Evolutionary conservation across 306 rosid species (phyloP), one percentile per base, ranked within the genome.

Genomic region (Amphicarpaea edgeworthii): DNA sequence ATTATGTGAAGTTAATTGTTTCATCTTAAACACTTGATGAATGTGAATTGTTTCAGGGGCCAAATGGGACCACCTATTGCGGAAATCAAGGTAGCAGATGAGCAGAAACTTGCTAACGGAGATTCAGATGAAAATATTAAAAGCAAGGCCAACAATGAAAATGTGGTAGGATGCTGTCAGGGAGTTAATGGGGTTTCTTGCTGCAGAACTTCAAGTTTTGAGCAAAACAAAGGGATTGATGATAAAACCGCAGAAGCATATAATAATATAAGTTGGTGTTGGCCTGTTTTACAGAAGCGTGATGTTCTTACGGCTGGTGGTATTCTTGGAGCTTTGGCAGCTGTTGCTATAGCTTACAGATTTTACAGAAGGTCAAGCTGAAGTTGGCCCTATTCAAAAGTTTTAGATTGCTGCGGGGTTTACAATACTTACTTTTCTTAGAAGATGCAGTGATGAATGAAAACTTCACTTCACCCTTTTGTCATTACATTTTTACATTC

Each of bases 181-280:
- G 96, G 93, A 69, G 90, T 76, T 72, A 87, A 86, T 82, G 96
- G 98, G 51, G 79, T 86, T 77, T 83, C 91, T 21, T 93, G 98
- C 75, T 94, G 98, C 87, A 83, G 77, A 86, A 96, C 62, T 82
- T 85, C 26, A 78, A 82, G 57, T 82, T 46, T 73, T 66, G 93
- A 83, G 78, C 76, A 84, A 82, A 91, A 50, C 61, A 76, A 68
- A 72, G 84, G 17, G 45, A 62, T 20, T 42, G 81, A 50, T 17
- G 21, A 77, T 54, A 85, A 72, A 77, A 77, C 58, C n/a, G 12
- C 68, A 24, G 77, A 71, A 47, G 78, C 60, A 2, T 65, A 60
- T 78, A 68, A 30, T 30, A 60, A 81, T 6, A 72, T 63, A 61
- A 71, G 85, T 30, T 81, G 82, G 53, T 62, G 30, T 79, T 86